phyloP scores from a whole-genome alignment of 176 grass and related monocot genomes.

The Juncus effusus region DNA sequence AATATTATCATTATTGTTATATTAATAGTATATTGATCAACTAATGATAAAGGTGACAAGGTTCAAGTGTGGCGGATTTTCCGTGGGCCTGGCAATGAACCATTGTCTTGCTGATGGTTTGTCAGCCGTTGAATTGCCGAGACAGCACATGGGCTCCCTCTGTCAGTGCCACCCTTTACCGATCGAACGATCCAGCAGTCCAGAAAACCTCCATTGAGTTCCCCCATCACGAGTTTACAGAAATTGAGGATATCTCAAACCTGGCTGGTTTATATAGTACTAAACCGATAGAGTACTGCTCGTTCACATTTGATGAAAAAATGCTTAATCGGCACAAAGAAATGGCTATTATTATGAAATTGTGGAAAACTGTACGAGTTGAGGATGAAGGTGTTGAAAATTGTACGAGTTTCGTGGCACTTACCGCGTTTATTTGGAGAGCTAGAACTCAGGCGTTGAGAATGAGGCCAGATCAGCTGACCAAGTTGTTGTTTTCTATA shows the following conservation, averaged over 20 bases:
- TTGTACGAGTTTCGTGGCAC: constrained; percentile 38
- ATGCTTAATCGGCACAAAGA: constrained; percentile 29
- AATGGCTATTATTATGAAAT: no score
- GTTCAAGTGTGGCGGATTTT: constrained; percentile 47
- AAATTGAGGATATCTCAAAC: constrained; percentile 49
- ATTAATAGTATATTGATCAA: no score
- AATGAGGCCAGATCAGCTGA: constrained; percentile 36
- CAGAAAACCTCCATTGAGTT: constrained; percentile 32
- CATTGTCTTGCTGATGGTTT: constrained; percentile 47
- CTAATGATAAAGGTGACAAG: constrained; percentile 38
- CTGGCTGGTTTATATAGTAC: constrained; percentile 20
- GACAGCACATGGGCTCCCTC: constrained; percentile 17
- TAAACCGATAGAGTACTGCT: constrained; percentile 25
- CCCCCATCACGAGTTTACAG: constrained; percentile 39
- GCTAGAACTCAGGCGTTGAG: constrained; percentile 31
- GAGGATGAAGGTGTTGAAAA: neutral
- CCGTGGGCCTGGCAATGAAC: constrained; percentile 48
- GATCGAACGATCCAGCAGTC: constrained; percentile 35
- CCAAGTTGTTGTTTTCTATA: constrained; percentile 51
- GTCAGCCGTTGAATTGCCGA: constrained; percentile 38
- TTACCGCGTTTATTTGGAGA: constrained; percentile 46
- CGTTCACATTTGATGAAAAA: constrained; percentile 33
- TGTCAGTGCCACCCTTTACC: constrained; percentile 30
- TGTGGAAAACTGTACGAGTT: no score
- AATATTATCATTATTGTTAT: no score